Conservation (phyloP, 306 rosid genomes). For the Trichosanthes truncata region DNA sequence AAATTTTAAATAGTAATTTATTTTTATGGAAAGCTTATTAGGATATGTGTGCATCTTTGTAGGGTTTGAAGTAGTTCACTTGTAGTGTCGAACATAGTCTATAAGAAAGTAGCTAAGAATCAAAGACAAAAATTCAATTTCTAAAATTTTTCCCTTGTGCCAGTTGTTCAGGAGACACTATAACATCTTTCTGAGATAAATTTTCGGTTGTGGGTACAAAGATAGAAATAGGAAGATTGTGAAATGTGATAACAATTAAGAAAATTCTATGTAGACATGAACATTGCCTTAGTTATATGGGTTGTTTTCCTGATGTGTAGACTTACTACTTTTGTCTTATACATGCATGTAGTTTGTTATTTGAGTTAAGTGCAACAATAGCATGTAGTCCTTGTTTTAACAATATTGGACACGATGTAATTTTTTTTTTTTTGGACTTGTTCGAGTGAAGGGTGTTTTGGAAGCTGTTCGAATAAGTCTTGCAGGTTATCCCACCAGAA, state of each 20-base stretch:
- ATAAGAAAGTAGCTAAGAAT: neutral
- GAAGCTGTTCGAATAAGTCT: constrained; percentile 98
- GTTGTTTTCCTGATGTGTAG: neutral
- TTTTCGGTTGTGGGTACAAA: neutral
- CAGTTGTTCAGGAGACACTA: neutral
- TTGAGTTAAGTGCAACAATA: neutral
- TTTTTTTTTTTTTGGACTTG: neutral
- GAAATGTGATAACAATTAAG: neutral
- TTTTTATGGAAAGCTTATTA: neutral
- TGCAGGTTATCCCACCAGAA: constrained; percentile 96
- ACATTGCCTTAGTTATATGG: neutral
- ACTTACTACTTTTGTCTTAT: neutral
- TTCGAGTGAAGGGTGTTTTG: constrained; percentile 66
- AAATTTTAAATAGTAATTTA: neutral
- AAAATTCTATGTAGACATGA: neutral
- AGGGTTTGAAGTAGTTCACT: neutral
- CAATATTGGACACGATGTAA: neutral
- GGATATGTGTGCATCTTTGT: neutral
- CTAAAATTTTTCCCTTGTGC: neutral
- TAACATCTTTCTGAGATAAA: neutral
- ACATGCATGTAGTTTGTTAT: neutral
- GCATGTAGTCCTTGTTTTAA: neutral
- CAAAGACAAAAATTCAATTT: neutral
- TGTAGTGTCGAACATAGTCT: neutral
- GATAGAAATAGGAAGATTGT: neutral